A percentile compares a stretch with the other conserved stretches of the same genome.
These are phyloP conservation scores for Trypanosomatidae sp. DNA, from an alignment of 208 protist species.

Conservation along the genomic window DNA sequence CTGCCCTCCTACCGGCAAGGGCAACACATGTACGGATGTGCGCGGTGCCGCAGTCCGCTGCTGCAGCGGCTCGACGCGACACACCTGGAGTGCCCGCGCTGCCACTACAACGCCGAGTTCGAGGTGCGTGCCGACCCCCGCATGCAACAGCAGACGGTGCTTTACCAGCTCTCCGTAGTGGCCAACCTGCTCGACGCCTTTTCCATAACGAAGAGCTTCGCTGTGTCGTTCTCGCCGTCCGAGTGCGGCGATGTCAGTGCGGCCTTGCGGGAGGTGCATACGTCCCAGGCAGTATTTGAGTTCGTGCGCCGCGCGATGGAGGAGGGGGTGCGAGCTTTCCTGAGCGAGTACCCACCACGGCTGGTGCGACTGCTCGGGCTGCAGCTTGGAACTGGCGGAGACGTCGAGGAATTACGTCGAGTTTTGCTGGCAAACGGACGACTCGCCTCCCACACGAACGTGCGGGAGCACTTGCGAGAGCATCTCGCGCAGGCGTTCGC, in stretches of 20 bases:
- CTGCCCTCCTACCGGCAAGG: constrained; percentile 33
- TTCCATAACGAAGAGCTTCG: constrained; percentile 50
- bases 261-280: constrained; percentile 37
- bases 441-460: constrained; percentile 31
- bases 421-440: constrained; percentile 49
- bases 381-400: constrained; percentile 49
- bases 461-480: constrained; percentile 51
- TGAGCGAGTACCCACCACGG: constrained; percentile 36
- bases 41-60: constrained; percentile 47
- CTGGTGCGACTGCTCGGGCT: constrained; percentile 36
- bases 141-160: constrained; percentile 49
- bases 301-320: constrained; percentile 45
- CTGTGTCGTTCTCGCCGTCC: constrained; percentile 29
- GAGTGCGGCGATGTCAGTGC: constrained; percentile 27
- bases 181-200: constrained; percentile 56
- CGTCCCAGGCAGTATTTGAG: constrained; percentile 16
- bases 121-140: constrained; percentile 37
- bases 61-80: constrained; percentile 35
- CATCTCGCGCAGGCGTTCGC: constrained; percentile 27
- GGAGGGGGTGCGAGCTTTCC: constrained; percentile 52
- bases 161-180: constrained; percentile 66
- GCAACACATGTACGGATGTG: constrained; percentile 51
- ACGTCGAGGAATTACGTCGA: constrained; percentile 28
- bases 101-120: constrained; percentile 80
- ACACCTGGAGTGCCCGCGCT: constrained; percentile 51